Conservation (phyloP, 805 yeast species). For the Wickerhamiella kurtzmanii region DNA sequence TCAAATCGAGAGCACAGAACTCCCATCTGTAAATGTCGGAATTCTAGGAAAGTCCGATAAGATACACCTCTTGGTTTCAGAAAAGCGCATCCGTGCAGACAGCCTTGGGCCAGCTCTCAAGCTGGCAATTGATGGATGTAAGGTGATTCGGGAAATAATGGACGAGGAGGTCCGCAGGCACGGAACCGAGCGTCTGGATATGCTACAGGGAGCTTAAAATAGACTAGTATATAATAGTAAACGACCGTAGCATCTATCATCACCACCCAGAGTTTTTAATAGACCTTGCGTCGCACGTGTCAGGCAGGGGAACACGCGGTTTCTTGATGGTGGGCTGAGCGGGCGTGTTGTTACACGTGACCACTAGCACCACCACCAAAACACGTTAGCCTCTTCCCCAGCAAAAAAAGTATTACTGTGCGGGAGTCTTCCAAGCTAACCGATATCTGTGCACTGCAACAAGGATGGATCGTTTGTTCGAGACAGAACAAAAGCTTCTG, state of each 20-base stretch:
- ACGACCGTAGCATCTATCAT: no score
- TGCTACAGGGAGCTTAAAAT: not conserved
- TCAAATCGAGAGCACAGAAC: conserved; percentile 67
- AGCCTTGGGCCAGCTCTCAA: conserved; percentile 61
- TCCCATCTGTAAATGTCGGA: conserved; percentile 71
- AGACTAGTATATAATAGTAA: no score
- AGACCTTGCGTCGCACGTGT: no score
- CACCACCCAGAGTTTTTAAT: no score
- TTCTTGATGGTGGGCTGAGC: no score
- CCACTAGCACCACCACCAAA: no score
- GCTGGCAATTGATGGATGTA: conserved; percentile 78
- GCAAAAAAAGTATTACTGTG: no score
- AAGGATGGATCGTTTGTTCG: conserved; percentile 17
- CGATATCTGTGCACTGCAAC: no score
- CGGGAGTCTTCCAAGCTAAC: no score
- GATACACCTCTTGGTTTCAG: conserved; percentile 59
- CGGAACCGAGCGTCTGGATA: not conserved
- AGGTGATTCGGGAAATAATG: conserved; percentile 69
- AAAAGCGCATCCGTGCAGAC: conserved; percentile 76
- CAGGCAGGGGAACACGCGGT: no score
- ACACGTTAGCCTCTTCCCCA: not conserved
- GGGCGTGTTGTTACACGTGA: not conserved
- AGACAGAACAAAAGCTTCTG: conserved; percentile 19
- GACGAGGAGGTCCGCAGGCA: conserved; percentile 55
- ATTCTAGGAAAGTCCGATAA: conserved; percentile 73